Evolutionary conservation across 2,329 filamentous ascomycete species (phyloP).

Genomic region (Emergomyces pasteurianus): DNA sequence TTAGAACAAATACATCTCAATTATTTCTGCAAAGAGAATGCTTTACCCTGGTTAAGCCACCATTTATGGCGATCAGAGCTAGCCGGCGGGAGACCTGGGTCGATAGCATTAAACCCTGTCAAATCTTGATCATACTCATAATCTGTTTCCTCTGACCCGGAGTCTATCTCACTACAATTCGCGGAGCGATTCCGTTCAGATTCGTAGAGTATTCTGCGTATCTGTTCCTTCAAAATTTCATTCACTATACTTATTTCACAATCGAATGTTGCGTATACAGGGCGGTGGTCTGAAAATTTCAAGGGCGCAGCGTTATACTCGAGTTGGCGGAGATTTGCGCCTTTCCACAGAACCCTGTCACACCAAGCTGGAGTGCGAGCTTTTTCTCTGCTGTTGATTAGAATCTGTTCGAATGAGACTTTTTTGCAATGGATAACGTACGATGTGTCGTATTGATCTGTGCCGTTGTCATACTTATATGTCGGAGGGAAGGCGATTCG

Average conservation of each 20-base stretch:
- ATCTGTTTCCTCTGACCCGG: constrained; percentile 15
- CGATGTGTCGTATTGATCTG: constrained; percentile 84
- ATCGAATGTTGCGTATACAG: constrained; percentile 81
- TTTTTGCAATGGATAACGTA: constrained; percentile 33
- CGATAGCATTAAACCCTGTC: constrained; percentile 69
- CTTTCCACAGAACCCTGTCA: constrained; percentile 81
- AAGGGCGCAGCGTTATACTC: constrained; percentile 74
- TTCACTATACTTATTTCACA: constrained; percentile 73
- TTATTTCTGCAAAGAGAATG: not conserved
- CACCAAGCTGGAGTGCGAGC: constrained; percentile 94
- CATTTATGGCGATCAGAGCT: constrained; percentile 52
- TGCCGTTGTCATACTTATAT: constrained; percentile 88
- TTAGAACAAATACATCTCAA: constrained; percentile 10
- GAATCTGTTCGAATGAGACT: constrained; percentile 5
- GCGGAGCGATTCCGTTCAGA: constrained; percentile 52
- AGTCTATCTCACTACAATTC: constrained; percentile 29
- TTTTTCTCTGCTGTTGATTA: constrained; percentile 58
- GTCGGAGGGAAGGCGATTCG: constrained; percentile 82
- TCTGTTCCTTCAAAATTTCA: constrained; percentile 56
- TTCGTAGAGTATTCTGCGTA: constrained; percentile 65
- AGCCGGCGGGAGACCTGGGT: constrained; percentile 57
- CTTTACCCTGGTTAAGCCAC: constrained; percentile 51
- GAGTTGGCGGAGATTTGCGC: constrained; percentile 67
- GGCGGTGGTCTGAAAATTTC: constrained; percentile 88
- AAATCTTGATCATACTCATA: constrained; percentile 52